These are phyloP conservation scores for Porphyrellus cyaneotinctus DNA, from an alignment of 768 basidiomycete genomes.

Conservation along the genomic window DNA sequence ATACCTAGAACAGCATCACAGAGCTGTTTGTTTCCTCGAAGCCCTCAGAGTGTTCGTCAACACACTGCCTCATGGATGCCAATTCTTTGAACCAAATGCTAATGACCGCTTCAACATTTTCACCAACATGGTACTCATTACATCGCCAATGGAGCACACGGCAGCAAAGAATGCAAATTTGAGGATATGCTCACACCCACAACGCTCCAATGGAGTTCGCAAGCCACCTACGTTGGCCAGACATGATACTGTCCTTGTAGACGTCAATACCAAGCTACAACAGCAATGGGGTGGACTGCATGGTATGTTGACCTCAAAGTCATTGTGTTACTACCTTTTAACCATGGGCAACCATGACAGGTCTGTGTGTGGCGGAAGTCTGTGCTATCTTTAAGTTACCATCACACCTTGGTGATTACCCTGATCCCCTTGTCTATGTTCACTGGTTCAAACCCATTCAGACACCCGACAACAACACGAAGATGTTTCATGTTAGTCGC, in stretches of 20 bases:
- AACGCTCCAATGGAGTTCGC: too few species aligned
- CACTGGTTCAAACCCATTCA: background rate
- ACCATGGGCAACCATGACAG: too few species aligned
- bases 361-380: conserved; percentile 22
- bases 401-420: background rate
- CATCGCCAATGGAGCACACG: too few species aligned
- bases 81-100: background rate
- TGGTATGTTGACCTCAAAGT: too few species aligned
- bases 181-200: background rate
- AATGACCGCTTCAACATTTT: too few species aligned
- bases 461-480: background rate
- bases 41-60: background rate
- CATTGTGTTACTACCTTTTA: background rate
- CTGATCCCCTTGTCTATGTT: conserved; percentile 20
- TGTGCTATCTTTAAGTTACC: conserved; percentile 27
- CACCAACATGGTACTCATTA: too few species aligned
- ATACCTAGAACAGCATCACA: background rate
- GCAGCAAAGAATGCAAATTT: too few species aligned
- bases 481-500: background rate
- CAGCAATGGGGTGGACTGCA: too few species aligned
- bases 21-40: background rate
- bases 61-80: background rate
- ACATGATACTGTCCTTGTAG: too few species aligned
- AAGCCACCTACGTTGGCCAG: too few species aligned
- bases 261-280: too few species aligned